Percentiles rank a stretch among this genome's conserved stretches.
Evolutionary conservation across 1,284 basidiomycete genomes (phyloP).

Genomic region (Moesziomyces antarcticus): DNA sequence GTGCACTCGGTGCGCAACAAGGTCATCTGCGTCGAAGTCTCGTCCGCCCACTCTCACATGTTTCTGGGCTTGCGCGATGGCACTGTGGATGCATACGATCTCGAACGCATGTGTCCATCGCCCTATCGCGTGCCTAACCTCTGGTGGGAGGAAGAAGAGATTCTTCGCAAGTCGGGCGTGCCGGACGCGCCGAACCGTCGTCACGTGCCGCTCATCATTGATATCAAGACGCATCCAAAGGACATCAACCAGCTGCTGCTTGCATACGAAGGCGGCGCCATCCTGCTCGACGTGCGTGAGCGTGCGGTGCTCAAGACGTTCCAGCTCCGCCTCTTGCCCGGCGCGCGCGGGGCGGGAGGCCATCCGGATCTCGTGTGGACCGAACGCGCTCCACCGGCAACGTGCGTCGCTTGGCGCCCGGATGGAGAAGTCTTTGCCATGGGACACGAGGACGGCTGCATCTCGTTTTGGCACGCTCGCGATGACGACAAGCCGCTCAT

Average conservation of each 20-base stretch:
- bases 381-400: slow-evolving; percentile 79
- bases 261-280: slow-evolving; percentile 78
- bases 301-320: slow-evolving; percentile 55
- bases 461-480: slow-evolving; percentile 86
- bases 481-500: slow-evolving; percentile 83
- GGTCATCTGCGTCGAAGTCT: slow-evolving; percentile 74
- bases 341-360: slow-evolving; percentile 70
- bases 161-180: slow-evolving; percentile 73
- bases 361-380: slow-evolving; percentile 71
- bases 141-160: slow-evolving; percentile 80
- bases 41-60: slow-evolving; percentile 81
- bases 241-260: slow-evolving; percentile 83
- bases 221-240: slow-evolving; percentile 76
- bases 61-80: slow-evolving; percentile 70
- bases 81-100: slow-evolving; percentile 69
- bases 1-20: slow-evolving; percentile 56
- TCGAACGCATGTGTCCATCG: slow-evolving; percentile 64
- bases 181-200: slow-evolving; percentile 70
- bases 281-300: slow-evolving; percentile 59
- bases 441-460: slow-evolving; percentile 85
- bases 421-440: slow-evolving; percentile 72
- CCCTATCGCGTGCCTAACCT: slow-evolving; percentile 70
- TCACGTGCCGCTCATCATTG: slow-evolving; percentile 67
- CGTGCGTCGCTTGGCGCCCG: slow-evolving; percentile 76
- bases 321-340: slow-evolving; percentile 60